phyloP scores from a whole-genome alignment of 257 asterid genomes.

The Perilla frutescens region DNA sequence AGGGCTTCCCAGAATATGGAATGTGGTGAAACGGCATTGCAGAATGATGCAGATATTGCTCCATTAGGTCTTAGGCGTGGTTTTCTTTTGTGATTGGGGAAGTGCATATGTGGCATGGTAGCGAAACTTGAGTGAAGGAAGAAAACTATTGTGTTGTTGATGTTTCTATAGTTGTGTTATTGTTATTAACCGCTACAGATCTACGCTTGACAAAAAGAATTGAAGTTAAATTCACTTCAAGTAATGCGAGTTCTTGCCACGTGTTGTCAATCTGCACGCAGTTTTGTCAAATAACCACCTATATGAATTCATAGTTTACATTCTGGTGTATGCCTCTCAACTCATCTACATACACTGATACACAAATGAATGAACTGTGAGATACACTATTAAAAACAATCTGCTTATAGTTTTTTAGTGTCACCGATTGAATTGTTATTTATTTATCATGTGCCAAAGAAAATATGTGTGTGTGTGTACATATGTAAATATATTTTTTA shows the following conservation, averaged over 20 bases:
- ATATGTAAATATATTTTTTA: too few species aligned
- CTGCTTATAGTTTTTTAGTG: too few species aligned
- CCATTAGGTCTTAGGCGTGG: too few species aligned
- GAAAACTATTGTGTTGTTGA: neutral
- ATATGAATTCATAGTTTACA: too few species aligned
- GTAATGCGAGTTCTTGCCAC: constrained; percentile 25
- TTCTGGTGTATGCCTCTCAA: too few species aligned
- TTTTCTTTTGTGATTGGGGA: neutral
- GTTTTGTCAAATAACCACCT: too few species aligned
- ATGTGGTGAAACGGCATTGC: neutral
- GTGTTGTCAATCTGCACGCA: constrained; percentile 26
- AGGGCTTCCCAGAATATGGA: constrained; percentile 4
- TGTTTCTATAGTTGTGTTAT: constrained; percentile 9
- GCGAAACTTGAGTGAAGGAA: constrained; percentile 14
- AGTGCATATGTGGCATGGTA: neutral
- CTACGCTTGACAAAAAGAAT: neutral
- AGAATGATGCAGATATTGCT: constrained; percentile 10
- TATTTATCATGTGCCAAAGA: too few species aligned
- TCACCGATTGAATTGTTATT: too few species aligned
- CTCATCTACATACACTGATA: too few species aligned
- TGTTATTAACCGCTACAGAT: neutral
- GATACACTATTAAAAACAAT: too few species aligned
- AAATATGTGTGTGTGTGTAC: too few species aligned
- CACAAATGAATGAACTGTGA: too few species aligned
- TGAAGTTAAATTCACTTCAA: neutral